These are phyloP conservation scores for Yamadazyma ubonensis DNA, from an alignment of 805 yeast species.

Conservation along the genomic window DNA sequence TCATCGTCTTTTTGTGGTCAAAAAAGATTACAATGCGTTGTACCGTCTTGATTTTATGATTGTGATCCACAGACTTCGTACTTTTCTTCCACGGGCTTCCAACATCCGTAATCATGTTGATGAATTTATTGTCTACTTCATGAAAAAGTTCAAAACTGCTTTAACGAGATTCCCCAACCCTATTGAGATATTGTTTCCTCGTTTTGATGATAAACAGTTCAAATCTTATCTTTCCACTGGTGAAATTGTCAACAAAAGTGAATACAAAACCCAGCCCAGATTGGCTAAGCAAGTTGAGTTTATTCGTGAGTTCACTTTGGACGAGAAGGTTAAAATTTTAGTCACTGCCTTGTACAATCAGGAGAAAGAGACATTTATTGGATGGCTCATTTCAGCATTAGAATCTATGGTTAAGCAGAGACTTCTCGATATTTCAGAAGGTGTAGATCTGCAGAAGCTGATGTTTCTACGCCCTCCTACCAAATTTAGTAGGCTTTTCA, in stretches of 20 bases:
- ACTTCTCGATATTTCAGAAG: slow-evolving; percentile 10
- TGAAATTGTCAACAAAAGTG: slow-evolving; percentile 30
- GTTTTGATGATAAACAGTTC: slow-evolving; percentile 46
- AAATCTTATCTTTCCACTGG: slow-evolving; percentile 61
- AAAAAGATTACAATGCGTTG: slow-evolving; percentile 55
- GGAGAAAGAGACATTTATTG: slow-evolving; percentile 42
- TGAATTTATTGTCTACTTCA: slow-evolving; percentile 62
- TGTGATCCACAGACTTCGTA: slow-evolving; percentile 48
- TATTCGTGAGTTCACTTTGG: slow-evolving; percentile 32
- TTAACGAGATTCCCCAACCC: slow-evolving; percentile 50
- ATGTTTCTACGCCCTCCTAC: slow-evolving; percentile 12
- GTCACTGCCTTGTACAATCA: slow-evolving; percentile 49
- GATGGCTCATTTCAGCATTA: slow-evolving; percentile 43
- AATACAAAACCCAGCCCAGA: slow-evolving; percentile 22
- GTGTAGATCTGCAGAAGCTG: slow-evolving; percentile 9
- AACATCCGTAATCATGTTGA: slow-evolving; percentile 58
- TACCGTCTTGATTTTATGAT: slow-evolving; percentile 75
- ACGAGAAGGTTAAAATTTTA: slow-evolving; percentile 50
- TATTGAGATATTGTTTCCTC: slow-evolving; percentile 69
- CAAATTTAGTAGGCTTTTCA: slow-evolving; percentile 29
- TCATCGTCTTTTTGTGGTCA: slow-evolving; percentile 61
- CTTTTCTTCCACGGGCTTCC: slow-evolving; percentile 47
- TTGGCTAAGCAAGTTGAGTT: slow-evolving; percentile 38
- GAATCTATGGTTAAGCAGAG: slow-evolving; percentile 26
- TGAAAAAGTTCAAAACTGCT: slow-evolving; percentile 55